These are phyloP conservation scores for Phanerochaete carnosa DNA, from an alignment of 768 basidiomycete genomes.

Conservation along the genomic window DNA sequence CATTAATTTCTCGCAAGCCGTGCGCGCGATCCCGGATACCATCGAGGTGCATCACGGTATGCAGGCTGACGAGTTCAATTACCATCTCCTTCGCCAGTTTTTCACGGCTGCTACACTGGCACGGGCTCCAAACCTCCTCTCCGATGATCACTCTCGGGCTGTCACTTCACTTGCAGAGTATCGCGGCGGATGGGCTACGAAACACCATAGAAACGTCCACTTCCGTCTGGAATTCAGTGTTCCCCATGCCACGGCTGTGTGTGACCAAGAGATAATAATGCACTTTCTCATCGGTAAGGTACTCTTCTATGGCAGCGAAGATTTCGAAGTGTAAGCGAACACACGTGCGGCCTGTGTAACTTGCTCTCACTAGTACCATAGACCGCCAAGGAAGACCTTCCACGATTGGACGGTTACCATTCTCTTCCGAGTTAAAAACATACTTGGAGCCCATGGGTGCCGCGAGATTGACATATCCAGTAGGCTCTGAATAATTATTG, in stretches of 20 bases:
- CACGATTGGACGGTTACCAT: conserved; percentile 23
- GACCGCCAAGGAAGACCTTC: conserved; percentile 1
- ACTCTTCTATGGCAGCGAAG: conserved; percentile 1
- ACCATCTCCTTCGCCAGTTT: too few species aligned
- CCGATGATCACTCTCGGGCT: too few species aligned
- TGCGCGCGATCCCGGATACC: too few species aligned
- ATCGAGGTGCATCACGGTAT: too few species aligned
- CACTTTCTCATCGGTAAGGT: conserved; percentile 19
- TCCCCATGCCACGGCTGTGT: conserved; percentile 19
- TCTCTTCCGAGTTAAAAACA: too few species aligned
- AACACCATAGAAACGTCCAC: conserved; percentile 7
- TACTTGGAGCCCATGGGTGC: too few species aligned
- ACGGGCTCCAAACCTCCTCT: too few species aligned
- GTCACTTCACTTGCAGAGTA: conserved; percentile 18
- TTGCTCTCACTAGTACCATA: conserved; percentile 5
- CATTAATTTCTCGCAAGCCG: too few species aligned
- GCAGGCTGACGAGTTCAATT: too few species aligned
- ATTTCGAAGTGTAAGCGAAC: conserved; percentile 8
- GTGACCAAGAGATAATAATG: conserved; percentile 22
- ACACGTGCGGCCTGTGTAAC: too few species aligned
- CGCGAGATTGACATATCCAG: conserved; percentile 14
- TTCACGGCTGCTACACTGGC: too few species aligned
- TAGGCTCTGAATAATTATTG: too few species aligned
- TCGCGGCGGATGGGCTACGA: conserved; percentile 8
- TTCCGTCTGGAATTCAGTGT: conserved; percentile 20